phyloP scores from a whole-genome alignment of 768 basidiomycete genomes.

The Leccinellum albellum region DNA sequence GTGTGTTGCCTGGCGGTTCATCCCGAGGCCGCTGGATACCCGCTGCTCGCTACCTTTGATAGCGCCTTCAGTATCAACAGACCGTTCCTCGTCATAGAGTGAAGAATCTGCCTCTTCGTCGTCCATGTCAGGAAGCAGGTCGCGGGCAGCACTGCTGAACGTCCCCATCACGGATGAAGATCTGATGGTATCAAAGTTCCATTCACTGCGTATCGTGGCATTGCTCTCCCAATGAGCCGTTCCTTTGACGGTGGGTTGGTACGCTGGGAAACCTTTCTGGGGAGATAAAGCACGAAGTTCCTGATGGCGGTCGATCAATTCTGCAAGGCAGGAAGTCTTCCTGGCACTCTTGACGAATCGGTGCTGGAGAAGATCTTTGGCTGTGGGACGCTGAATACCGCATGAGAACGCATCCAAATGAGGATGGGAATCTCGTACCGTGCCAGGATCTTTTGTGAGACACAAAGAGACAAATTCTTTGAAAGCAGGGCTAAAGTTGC shows the following conservation, averaged over 20 bases:
- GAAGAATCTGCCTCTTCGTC: constrained; percentile 43
- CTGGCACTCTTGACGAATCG: constrained; percentile 84
- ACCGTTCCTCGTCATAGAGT: constrained; percentile 44
- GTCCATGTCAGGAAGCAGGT: constrained; percentile 60
- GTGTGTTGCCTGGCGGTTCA: constrained; percentile 54
- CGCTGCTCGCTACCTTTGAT: constrained; percentile 60
- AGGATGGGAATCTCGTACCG: constrained; percentile 43
- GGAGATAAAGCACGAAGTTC: constrained; percentile 67
- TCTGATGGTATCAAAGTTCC: constrained; percentile 91
- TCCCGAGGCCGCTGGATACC: constrained; percentile 39
- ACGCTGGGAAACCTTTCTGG: constrained; percentile 49
- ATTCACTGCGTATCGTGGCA: constrained; percentile 83
- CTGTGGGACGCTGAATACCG: constrained; percentile 72
- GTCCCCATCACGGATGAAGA: constrained; percentile 73
- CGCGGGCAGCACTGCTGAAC: constrained; percentile 67
- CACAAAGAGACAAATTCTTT: constrained; percentile 91
- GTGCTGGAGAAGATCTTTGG: constrained; percentile 90
- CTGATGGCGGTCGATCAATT: constrained; percentile 85
- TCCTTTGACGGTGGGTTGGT: constrained; percentile 56
- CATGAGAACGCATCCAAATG: constrained; percentile 8
- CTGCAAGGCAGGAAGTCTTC: constrained; percentile 78
- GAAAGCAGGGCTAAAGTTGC: constrained; percentile 77
- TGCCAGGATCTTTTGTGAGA: constrained; percentile 85
- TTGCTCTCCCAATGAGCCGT: constrained; percentile 65
- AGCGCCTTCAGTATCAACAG: constrained; percentile 60